A percentile compares a stretch with the other conserved stretches of the same genome.
Evolutionary conservation across 1,284 basidiomycete genomes (phyloP).

Genomic region (Porogramme epimiltina): DNA sequence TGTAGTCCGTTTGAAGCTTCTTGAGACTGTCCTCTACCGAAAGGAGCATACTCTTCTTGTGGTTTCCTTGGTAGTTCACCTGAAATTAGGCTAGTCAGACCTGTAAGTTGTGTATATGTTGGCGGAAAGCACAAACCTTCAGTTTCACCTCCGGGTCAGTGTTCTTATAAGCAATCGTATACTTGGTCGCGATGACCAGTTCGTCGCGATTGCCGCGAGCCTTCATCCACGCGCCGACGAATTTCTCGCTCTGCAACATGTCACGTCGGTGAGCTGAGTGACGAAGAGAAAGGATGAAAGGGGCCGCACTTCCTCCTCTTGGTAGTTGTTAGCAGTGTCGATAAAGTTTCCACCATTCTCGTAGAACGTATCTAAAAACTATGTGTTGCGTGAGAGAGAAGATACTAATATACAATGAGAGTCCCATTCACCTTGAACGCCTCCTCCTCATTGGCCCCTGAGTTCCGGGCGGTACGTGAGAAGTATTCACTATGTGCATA

Average conservation of each 20-base stretch:
- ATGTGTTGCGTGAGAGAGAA: neutral
- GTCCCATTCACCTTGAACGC: constrained; percentile 6
- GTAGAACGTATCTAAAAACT: constrained; percentile 36
- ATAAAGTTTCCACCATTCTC: constrained; percentile 37
- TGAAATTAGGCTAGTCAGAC: neutral
- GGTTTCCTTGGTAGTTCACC: constrained; percentile 19
- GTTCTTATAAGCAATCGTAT: constrained; percentile 9
- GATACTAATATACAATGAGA: neutral
- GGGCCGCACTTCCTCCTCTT: constrained; percentile 25
- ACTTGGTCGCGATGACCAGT: constrained; percentile 46
- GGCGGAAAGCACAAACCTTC: neutral
- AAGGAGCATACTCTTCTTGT: constrained; percentile 13
- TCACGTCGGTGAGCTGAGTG: no score
- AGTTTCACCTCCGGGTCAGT: constrained; percentile 6
- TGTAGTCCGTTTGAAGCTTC: constrained; percentile 58
- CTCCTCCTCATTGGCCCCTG: constrained; percentile 6
- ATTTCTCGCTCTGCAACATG: constrained; percentile 29
- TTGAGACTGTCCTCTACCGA: constrained; percentile 43
- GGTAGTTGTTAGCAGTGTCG: constrained; percentile 36
- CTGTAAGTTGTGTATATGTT: no score
- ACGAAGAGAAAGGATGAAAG: neutral
- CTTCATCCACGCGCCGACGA: constrained; percentile 48
- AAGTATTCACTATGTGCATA: no score
- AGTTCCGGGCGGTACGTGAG: neutral
- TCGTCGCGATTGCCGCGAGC: constrained; percentile 41